A percentile compares a stretch with the other conserved stretches of the same genome.
Conservation (phyloP, 306 rosid species). For the Hippophae tibetana region DNA sequence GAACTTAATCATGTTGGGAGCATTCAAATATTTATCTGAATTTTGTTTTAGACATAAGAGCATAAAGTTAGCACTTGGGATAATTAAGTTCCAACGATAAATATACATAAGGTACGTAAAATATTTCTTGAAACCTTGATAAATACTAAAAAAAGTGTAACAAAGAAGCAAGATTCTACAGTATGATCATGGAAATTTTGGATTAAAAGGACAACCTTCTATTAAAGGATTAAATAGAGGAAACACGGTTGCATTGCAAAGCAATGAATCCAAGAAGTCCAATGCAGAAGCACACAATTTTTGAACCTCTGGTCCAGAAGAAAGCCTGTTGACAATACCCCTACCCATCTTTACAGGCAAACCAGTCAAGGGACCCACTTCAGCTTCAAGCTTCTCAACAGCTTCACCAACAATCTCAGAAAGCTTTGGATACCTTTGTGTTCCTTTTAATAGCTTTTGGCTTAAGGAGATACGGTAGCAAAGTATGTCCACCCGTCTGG, state of each 20-base stretch:
- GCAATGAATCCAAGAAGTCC: slow-evolving; percentile 57
- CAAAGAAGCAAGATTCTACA: neutral
- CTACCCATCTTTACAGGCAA: slow-evolving; percentile 81
- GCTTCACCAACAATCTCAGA: slow-evolving; percentile 59
- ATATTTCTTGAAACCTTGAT: no score
- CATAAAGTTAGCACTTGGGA: neutral
- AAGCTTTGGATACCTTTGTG: slow-evolving; percentile 46
- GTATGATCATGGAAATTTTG: neutral
- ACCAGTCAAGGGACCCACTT: slow-evolving; percentile 74
- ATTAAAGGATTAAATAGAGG: slow-evolving; percentile 19
- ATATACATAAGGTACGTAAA: no score
- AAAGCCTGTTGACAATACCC: slow-evolving; percentile 95
- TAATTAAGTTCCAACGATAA: neutral
- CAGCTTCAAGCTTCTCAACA: slow-evolving; percentile 74
- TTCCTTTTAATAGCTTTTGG: slow-evolving; percentile 77
- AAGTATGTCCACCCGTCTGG: slow-evolving; percentile 86
- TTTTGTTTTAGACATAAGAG: neutral
- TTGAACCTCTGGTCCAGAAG: slow-evolving; percentile 96
- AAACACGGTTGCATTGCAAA: slow-evolving; percentile 27
- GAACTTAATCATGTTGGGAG: slow-evolving; percentile 51
- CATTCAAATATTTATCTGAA: slow-evolving; percentile 44
- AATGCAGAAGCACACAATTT: slow-evolving; percentile 69
- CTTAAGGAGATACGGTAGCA: slow-evolving; percentile 82
- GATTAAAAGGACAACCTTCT: slow-evolving; percentile 36
- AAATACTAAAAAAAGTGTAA: no score